These are phyloP conservation scores for Chrysoporthe cubensis DNA, from an alignment of 2,329 filamentous ascomycete species.

Conservation along the genomic window DNA sequence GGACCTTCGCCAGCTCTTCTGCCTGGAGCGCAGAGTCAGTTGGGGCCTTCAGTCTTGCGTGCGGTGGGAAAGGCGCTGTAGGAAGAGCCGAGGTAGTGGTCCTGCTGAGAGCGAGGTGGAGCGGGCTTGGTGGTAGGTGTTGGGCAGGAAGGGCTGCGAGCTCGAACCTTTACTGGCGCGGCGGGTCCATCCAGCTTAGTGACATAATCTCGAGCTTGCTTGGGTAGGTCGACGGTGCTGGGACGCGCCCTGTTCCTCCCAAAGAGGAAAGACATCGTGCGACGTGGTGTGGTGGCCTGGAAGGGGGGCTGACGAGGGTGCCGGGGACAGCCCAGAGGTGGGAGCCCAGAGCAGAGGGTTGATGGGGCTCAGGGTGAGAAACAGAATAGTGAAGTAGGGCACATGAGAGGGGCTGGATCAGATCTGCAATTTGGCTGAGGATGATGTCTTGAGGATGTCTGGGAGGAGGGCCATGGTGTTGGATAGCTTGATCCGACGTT, in stretches of 20 bases:
- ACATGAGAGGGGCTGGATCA: background rate
- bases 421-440: background rate
- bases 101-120: background rate
- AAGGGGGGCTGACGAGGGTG: background rate
- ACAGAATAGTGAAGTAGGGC: background rate
- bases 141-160: background rate
- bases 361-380: constrained; percentile 5
- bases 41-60: constrained; percentile 15
- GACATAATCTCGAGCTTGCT: constrained; percentile 60
- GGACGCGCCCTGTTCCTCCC: constrained; percentile 56
- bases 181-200: constrained; percentile 55
- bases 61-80: background rate
- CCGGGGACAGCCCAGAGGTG: constrained; percentile 21
- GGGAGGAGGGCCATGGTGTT: constrained; percentile 5
- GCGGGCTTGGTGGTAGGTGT: background rate
- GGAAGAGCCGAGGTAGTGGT: background rate
- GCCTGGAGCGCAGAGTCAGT: constrained; percentile 54
- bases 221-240: constrained; percentile 56
- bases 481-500: background rate
- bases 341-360: constrained; percentile 9
- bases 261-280: constrained; percentile 57
- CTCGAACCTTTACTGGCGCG: constrained; percentile 46
- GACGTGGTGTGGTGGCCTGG: constrained; percentile 15
- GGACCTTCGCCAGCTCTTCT: constrained; percentile 84
- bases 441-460: background rate